These are phyloP conservation scores for Coix lacrymajobi DNA, from an alignment of 176 grass and related monocot genomes.

Conservation along the genomic window DNA sequence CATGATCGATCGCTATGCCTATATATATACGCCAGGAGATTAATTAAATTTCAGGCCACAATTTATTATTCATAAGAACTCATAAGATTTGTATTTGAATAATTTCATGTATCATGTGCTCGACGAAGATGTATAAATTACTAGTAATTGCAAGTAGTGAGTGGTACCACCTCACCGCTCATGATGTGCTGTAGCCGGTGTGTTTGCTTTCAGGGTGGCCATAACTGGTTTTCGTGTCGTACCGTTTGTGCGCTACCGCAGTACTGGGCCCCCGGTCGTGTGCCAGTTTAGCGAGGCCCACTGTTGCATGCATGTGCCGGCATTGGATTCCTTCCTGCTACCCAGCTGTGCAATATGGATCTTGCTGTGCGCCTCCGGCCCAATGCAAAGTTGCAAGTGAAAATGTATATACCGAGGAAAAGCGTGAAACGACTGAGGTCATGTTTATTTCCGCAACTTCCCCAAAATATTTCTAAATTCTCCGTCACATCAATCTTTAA, in stretches of 20 bases:
- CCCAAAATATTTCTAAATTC: too few species aligned
- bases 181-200: neutral
- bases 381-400: neutral
- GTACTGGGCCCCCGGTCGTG: neutral
- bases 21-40: neutral
- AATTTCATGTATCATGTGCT: neutral
- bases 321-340: slow-evolving; percentile 21
- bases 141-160: neutral
- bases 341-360: neutral
- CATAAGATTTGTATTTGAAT: neutral
- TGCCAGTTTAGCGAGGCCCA: slow-evolving; percentile 8
- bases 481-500: too few species aligned
- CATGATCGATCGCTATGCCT: neutral
- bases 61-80: too few species aligned
- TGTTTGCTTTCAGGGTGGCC: neutral
- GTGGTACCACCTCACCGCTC: neutral
- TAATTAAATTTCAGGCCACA: neutral
- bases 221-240: neutral
- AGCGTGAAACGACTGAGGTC: too few species aligned
- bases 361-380: neutral
- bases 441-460: too few species aligned
- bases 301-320: neutral
- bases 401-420: neutral
- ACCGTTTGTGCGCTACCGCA: neutral
- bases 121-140: too few species aligned